These are phyloP conservation scores for Solanum pinnatisectum DNA, from an alignment of 257 asterid species.

Conservation along the genomic window DNA sequence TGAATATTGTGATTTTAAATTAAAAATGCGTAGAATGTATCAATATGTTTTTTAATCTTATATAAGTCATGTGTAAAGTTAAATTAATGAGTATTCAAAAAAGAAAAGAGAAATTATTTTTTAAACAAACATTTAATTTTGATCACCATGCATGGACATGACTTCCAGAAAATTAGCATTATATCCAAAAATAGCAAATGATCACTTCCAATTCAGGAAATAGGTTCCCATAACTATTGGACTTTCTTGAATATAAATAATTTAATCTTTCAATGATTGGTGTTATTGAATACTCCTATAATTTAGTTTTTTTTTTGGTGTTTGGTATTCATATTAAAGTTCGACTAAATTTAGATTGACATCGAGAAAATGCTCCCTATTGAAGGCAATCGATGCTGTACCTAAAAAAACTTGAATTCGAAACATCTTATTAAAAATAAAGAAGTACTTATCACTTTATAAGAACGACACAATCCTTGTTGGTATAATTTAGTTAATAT, in stretches of 20 bases:
- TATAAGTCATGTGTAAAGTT: neutral
- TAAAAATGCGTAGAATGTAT: too few species aligned
- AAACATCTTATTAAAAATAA: rapidly evolving
- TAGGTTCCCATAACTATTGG: neutral
- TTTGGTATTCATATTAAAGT: too few species aligned
- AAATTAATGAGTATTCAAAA: too few species aligned
- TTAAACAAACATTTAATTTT: neutral
- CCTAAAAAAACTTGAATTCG: too few species aligned
- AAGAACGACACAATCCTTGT: too few species aligned
- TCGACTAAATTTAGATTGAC: too few species aligned
- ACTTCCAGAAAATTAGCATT: neutral
- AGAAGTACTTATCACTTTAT: too few species aligned
- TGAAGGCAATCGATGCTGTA: too few species aligned
- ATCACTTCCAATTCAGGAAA: neutral
- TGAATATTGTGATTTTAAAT: too few species aligned
- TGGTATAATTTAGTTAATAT: neutral
- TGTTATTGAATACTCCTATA: neutral
- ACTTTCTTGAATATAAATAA: neutral
- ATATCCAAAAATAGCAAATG: neutral
- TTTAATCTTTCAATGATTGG: neutral
- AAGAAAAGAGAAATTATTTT: too few species aligned
- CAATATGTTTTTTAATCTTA: too few species aligned
- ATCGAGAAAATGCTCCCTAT: too few species aligned
- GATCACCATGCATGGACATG: neutral
- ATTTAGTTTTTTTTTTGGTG: neutral